Evolutionary conservation across 2,329 filamentous ascomycete species (phyloP).

Genomic region (Ophiognomonia clavigignenti-juglandacearum): DNA sequence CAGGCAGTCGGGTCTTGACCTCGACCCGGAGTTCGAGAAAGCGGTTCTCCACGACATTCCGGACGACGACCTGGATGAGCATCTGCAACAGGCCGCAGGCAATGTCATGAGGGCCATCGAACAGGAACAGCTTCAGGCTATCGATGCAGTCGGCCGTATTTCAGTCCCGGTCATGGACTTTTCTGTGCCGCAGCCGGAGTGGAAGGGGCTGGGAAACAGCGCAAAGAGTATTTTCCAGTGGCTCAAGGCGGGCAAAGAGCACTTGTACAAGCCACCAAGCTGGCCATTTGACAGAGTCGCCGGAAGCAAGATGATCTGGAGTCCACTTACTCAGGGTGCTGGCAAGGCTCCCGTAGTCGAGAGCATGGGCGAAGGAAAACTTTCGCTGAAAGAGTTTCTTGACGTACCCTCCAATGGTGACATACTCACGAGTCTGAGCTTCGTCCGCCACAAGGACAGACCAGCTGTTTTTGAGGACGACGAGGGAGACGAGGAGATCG

Average conservation of each 20-base stretch:
- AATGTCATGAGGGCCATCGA: constrained; percentile 19
- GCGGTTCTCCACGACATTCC: neutral
- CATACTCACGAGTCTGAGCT: constrained; percentile 19
- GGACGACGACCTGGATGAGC: neutral
- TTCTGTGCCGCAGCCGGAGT: constrained; percentile 20
- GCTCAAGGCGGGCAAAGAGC: constrained; percentile 16
- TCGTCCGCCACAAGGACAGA: constrained; percentile 18
- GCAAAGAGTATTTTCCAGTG: constrained; percentile 19
- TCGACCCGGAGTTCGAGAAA: neutral
- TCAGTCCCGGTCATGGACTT: constrained; percentile 26
- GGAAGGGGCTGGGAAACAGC: constrained; percentile 18
- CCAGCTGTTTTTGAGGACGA: constrained; percentile 17
- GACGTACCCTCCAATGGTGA: neutral
- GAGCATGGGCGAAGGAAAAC: constrained; percentile 16
- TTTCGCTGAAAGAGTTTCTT: constrained; percentile 17
- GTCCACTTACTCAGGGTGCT: constrained; percentile 12
- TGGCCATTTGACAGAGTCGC: constrained; percentile 20
- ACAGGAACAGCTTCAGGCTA: constrained; percentile 24
- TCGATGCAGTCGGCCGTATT: constrained; percentile 22
- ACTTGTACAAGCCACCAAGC: constrained; percentile 18
- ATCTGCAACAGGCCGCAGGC: constrained; percentile 15
- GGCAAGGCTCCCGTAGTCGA: constrained; percentile 9
- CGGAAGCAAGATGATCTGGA: constrained; percentile 24
- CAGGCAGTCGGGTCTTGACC: constrained; percentile 12
- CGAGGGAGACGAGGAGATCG: constrained; percentile 20